Base-by-base conservation (phyloP, 345 rosid species). In the Syzygium grande region DNA sequence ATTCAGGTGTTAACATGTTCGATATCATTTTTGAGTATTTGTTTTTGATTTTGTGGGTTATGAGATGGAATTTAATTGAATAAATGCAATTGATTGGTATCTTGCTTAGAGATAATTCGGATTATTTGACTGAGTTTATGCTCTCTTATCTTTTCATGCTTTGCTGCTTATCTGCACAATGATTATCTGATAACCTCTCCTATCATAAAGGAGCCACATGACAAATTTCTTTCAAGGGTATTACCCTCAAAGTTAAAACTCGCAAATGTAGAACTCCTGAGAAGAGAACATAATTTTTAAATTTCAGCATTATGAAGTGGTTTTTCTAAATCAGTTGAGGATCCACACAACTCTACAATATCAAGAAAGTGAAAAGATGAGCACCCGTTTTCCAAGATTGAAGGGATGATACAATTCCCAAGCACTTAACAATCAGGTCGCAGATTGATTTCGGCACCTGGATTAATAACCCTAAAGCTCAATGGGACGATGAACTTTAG, bases 111-210 rank as follows among this genome's bases (percentile, higher is more conserved):
- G 30, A 58, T 58, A 5, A 58, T 58, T 58, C 3, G 5, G 0
- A 58, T 4, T 11, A 25, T 58, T 58, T 3, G 15, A 58, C 30
- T 25, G 65, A 25, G 25, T 58, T 58, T 58, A 11, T 58, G 65
- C 27, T 56, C 23, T 54, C 4, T 0, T 9, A 51, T 51, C 52
- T 51, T 51, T 9, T 51, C 52, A 51, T 51, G 52, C 52, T 97
- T 94, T 94, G 91, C 95, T 88, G 92, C 93, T 88, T 95, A 95
- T 91, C 88, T 97, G 91, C 96, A 94, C 85, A 94, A 93, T 90
- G 98, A 95, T 89, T 96, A 92, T 87, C 94, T 96, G 22, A 90
- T 94, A 29, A 90, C 89, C 55, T 91, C 89, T 88, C 90, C 92
- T 88, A 91, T 93, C 78, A 94, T 94, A 88, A 96, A 93, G 93